Conservation (phyloP, 352 stramenopile genomes). For the Thraustochytrium sp. region DNA sequence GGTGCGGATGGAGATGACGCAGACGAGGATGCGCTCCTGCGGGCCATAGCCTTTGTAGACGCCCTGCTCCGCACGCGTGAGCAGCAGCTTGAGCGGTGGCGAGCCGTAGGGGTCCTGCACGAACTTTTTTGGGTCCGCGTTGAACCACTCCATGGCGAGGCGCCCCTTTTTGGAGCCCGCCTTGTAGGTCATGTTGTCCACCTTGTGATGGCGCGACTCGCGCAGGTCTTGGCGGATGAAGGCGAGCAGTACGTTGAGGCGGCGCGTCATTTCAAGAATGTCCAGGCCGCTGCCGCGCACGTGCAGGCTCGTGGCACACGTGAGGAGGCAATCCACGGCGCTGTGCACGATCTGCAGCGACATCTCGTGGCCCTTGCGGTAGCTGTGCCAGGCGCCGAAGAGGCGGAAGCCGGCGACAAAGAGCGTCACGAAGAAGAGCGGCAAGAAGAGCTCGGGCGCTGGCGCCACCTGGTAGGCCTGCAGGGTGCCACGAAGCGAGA, state of each 20-base stretch:
- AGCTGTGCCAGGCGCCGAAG: constrained; percentile 25
- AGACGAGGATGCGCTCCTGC: constrained; percentile 19
- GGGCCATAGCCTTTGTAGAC: not conserved
- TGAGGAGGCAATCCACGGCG: constrained; percentile 12
- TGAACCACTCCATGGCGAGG: constrained; percentile 31
- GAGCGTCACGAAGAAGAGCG: constrained; percentile 5
- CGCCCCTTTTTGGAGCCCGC: constrained; percentile 3
- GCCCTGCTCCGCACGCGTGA: not conserved
- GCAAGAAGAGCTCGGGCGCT: not conserved
- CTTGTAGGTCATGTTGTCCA: constrained; percentile 30
- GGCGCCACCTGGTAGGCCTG: not conserved
- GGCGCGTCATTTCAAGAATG: constrained; percentile 27
- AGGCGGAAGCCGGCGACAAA: constrained; percentile 23
- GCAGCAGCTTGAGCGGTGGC: constrained; percentile 25
- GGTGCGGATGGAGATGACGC: constrained; percentile 24
- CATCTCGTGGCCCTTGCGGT: constrained; percentile 34
- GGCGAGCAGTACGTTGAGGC: constrained; percentile 10
- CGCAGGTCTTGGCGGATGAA: constrained; percentile 38
- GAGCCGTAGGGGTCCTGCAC: constrained; percentile 1
- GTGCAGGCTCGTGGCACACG: constrained; percentile 24
- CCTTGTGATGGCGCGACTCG: constrained; percentile 11
- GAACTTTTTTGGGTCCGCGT: not conserved
- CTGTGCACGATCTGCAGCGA: not conserved
- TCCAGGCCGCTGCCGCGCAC: constrained; percentile 26
- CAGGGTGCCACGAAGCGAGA: not conserved